Evolutionary conservation across 306 rosid genomes (phyloP).

Genomic region (Prunus campanulata): DNA sequence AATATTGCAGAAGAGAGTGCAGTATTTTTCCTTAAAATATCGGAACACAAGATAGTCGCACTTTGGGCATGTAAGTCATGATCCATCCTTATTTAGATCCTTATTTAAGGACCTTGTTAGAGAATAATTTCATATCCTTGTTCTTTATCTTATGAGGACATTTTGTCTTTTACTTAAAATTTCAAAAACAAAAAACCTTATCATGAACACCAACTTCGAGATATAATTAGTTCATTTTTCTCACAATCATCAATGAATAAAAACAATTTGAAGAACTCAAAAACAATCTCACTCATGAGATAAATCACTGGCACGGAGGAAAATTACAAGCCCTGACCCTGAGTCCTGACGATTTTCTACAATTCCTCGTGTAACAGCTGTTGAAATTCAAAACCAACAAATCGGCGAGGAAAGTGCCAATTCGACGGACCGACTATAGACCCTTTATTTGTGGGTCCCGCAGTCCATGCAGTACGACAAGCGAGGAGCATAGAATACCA

Average conservation of each 20-base stretch:
- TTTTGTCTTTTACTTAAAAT: not conserved
- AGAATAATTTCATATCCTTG: not conserved
- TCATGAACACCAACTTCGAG: not conserved
- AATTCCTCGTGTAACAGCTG: not conserved
- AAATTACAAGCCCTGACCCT: too few relatives aligned
- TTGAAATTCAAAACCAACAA: not conserved
- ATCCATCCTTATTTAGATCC: not conserved
- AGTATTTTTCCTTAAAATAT: not conserved
- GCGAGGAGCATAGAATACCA: conserved; percentile 15
- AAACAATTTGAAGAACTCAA: too few relatives aligned
- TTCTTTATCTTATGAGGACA: not conserved
- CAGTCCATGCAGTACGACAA: conserved; percentile 14
- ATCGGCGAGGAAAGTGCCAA: not conserved
- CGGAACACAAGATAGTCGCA: not conserved
- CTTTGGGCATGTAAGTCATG: not conserved
- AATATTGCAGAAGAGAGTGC: not conserved
- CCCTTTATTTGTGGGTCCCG: conserved; percentile 11
- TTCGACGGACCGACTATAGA: not conserved
- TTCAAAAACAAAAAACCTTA: not conserved
- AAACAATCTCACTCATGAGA: not conserved
- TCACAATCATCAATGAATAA: too few relatives aligned
- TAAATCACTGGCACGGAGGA: not conserved
- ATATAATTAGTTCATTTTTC: not conserved
- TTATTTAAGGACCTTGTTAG: not conserved
- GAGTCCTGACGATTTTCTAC: too few relatives aligned